Evolutionary conservation across 768 basidiomycete species (phyloP).

Genomic region (Rhodotorula sphaerocarpa): DNA sequence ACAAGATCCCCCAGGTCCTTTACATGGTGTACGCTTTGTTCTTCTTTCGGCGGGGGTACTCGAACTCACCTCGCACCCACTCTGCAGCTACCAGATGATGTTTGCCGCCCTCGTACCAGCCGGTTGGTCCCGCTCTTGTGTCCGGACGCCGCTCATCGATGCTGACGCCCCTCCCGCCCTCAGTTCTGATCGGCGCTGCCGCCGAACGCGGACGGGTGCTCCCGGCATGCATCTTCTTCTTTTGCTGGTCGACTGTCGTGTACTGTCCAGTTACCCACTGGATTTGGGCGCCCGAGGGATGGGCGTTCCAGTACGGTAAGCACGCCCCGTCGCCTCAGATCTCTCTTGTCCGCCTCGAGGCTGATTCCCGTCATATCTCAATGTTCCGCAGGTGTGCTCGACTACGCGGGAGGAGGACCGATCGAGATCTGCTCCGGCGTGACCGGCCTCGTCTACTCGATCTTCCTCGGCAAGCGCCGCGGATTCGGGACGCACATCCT

Average conservation of each 20-base stretch:
- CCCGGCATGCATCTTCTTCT: slow-evolving; percentile 80
- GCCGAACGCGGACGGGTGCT: slow-evolving; percentile 81
- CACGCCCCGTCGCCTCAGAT: not conserved
- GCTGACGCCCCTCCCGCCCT: no score
- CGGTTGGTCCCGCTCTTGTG: no score
- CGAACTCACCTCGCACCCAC: no score
- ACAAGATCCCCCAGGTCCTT: slow-evolving; percentile 58
- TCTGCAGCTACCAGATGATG: slow-evolving; percentile 69
- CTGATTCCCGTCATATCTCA: slow-evolving; percentile 3
- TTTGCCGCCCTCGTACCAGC: slow-evolving; percentile 53
- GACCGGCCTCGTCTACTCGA: slow-evolving; percentile 74
- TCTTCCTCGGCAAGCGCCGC: slow-evolving; percentile 81
- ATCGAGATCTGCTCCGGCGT: slow-evolving; percentile 93
- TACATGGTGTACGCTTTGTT: slow-evolving; percentile 42
- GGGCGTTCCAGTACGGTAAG: slow-evolving; percentile 59
- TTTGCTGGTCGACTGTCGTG: slow-evolving; percentile 75
- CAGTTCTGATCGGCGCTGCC: slow-evolving; percentile 62
- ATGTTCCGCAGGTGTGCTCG: slow-evolving; percentile 47
- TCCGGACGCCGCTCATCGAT: no score
- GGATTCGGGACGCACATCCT: slow-evolving; percentile 86
- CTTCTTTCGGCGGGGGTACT: not conserved
- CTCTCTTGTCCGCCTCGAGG: slow-evolving; percentile 46
- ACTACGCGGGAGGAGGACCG: slow-evolving; percentile 92
- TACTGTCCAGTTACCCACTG: slow-evolving; percentile 94
- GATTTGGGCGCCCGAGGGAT: slow-evolving; percentile 80